Percentiles rank a stretch among this genome's conserved stretches.
Conservation (phyloP, 768 basidiomycete genomes). For the Polyporus arcularius region DNA sequence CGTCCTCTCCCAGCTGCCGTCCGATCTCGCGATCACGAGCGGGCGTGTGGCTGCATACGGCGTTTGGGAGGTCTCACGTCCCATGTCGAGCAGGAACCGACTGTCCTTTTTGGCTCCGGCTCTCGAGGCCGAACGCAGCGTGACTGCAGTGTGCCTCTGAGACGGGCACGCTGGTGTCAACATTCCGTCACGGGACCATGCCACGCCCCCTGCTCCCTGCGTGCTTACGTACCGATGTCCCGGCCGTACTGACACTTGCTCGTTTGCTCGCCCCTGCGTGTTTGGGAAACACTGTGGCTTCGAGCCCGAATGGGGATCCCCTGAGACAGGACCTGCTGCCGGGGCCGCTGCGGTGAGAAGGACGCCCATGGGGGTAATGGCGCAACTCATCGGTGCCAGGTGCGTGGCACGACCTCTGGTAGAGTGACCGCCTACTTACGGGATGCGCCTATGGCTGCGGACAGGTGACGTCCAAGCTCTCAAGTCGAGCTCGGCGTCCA, state of each 20-base stretch:
- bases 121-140: not conserved
- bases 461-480: too few relatives aligned
- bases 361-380: too few relatives aligned
- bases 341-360: too few relatives aligned
- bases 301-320: too few relatives aligned
- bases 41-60: not conserved
- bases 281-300: too few relatives aligned
- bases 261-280: too few relatives aligned
- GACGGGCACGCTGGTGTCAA: constrained; percentile 6
- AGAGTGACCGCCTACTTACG: too few relatives aligned
- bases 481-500: too few relatives aligned
- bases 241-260: not conserved
- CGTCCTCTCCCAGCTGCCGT: not conserved
- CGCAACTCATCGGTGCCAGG: too few relatives aligned
- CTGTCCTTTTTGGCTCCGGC: not conserved
- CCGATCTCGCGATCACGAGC: not conserved
- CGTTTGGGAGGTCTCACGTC: not conserved
- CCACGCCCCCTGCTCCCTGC: not conserved
- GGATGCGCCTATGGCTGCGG: too few relatives aligned
- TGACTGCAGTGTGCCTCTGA: constrained; percentile 14
- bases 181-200: constrained; percentile 6
- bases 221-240: constrained; percentile 9
- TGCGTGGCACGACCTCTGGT: too few relatives aligned
- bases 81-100: not conserved
- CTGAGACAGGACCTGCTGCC: too few relatives aligned